Evolutionary conservation across 495 filamentous ascomycete genomes (phyloP).

Genomic region (Hypoxylon rickii): DNA sequence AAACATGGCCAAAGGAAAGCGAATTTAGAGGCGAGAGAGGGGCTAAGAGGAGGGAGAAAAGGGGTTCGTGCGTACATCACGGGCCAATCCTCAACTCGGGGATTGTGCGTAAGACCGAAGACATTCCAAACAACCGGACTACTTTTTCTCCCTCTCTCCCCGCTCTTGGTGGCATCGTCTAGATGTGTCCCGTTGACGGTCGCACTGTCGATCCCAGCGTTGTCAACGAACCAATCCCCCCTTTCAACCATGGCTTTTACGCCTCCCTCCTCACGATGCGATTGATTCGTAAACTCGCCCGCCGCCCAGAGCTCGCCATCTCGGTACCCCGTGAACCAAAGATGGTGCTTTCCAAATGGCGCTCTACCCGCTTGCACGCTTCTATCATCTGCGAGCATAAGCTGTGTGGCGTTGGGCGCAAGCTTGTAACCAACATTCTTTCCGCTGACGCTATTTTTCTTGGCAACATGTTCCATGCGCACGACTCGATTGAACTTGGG

Average conservation of each 20-base stretch:
- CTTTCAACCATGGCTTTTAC: conserved; percentile 39
- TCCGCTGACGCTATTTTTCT: conserved; percentile 72
- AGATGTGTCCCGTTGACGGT: conserved; percentile 16
- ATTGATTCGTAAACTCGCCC: conserved; percentile 86
- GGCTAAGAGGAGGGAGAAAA: not conserved
- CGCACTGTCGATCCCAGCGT: conserved; percentile 36
- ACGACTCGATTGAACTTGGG: conserved; percentile 68
- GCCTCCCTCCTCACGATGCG: conserved; percentile 36
- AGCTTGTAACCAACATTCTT: conserved; percentile 83
- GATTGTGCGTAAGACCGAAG: conserved; percentile 66
- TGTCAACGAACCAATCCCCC: conserved; percentile 39
- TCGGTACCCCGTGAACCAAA: conserved; percentile 79
- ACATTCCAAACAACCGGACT: conserved; percentile 62
- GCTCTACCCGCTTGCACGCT: conserved; percentile 73
- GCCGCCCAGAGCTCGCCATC: conserved; percentile 82
- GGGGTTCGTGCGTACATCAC: conserved; percentile 54
- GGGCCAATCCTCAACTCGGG: conserved; percentile 64
- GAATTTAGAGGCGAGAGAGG: conserved; percentile 1
- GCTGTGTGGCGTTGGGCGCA: conserved; percentile 73
- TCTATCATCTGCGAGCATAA: conserved; percentile 71
- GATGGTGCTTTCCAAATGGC: conserved; percentile 79
- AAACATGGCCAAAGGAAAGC: not conserved
- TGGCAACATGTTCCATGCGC: conserved; percentile 74
- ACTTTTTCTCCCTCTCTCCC: conserved; percentile 33
- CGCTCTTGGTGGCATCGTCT: not conserved